Evolutionary conservation across 371 early-diverging fungal species (phyloP).

Genomic region (Capillidium heterosporum): DNA sequence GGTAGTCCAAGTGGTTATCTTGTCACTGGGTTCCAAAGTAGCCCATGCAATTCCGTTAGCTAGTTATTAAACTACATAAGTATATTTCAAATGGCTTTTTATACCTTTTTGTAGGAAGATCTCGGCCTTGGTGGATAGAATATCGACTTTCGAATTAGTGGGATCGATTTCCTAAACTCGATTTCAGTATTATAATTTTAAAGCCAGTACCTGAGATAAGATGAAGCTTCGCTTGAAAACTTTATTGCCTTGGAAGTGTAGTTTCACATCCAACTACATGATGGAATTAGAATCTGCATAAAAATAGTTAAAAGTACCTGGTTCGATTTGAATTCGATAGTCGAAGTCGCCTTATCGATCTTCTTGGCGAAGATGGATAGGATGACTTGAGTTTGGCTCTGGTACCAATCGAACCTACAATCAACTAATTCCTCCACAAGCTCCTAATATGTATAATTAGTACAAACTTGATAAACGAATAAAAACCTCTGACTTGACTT

Average conservation of each 20-base stretch:
- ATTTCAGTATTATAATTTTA: constrained; percentile 10
- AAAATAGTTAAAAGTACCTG: constrained; percentile 7
- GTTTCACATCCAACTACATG: constrained; percentile 13
- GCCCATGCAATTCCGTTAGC: constrained; percentile 75
- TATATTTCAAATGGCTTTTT: background rate
- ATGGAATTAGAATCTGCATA: background rate
- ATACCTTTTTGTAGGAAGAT: constrained; percentile 55
- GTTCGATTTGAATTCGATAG: constrained; percentile 34
- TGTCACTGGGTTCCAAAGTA: constrained; percentile 44
- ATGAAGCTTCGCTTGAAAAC: constrained; percentile 25
- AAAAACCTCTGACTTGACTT: constrained; percentile 3
- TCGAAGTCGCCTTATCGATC: constrained; percentile 40
- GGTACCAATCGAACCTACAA: constrained; percentile 79
- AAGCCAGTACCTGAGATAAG: constrained; percentile 3
- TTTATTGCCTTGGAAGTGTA: constrained; percentile 36
- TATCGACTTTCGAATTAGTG: constrained; percentile 37
- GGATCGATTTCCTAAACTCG: constrained; percentile 56
- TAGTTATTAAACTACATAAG: background rate
- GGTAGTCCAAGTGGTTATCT: constrained; percentile 58
- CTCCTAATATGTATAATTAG: constrained; percentile 9
- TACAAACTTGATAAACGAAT: background rate
- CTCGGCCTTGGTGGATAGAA: constrained; percentile 75
- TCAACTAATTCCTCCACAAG: constrained; percentile 35
- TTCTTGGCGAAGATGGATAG: constrained; percentile 87
- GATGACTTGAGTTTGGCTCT: constrained; percentile 64